Percentiles rank a stretch among this genome's conserved stretches.
phyloP scores from a whole-genome alignment of 2,329 filamentous ascomycete genomes.

The Alternaria solani region DNA sequence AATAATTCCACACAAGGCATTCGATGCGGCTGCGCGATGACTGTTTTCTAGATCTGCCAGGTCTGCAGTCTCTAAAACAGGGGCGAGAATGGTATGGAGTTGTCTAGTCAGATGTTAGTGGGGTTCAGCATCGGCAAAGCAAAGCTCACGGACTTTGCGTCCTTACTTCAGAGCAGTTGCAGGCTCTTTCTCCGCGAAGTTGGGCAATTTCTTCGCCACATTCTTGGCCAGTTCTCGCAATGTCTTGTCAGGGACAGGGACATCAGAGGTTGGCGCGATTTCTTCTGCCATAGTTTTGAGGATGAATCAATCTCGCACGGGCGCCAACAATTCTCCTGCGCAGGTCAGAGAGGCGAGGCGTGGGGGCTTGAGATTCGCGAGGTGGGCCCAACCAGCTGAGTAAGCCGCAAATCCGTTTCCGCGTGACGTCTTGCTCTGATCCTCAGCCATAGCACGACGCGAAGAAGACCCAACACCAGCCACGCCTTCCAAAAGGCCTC shows the following conservation, averaged over 20 bases:
- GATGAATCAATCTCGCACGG: slow-evolving; percentile 1
- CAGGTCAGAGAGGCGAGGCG: not conserved
- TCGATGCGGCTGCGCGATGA: slow-evolving; percentile 58
- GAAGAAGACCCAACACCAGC: not conserved
- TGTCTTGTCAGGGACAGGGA: slow-evolving; percentile 37
- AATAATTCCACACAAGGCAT: slow-evolving; percentile 56
- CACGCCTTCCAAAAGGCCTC: not conserved
- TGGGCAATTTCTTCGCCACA: slow-evolving; percentile 34
- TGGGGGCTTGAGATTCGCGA: slow-evolving; percentile 6
- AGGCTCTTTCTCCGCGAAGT: slow-evolving; percentile 35
- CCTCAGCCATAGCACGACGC: not conserved
- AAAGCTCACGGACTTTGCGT: slow-evolving; percentile 47
- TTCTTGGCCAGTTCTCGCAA: slow-evolving; percentile 41
- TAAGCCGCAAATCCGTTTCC: slow-evolving; percentile 8
- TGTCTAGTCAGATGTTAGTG: slow-evolving; percentile 39
- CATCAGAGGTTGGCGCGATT: not conserved
- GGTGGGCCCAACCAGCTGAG: slow-evolving; percentile 1
- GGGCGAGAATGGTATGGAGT: slow-evolving; percentile 37
- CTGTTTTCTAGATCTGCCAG: slow-evolving; percentile 41
- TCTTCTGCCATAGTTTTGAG: slow-evolving; percentile 20
- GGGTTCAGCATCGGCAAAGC: slow-evolving; percentile 15
- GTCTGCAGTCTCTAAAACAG: slow-evolving; percentile 46
- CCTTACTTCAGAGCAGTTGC: slow-evolving; percentile 48
- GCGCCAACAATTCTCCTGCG: not conserved
- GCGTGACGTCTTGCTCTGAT: not conserved